Conservation (phyloP, 192 early-diverging fungal genomes). For the Backusella morwellensis region DNA sequence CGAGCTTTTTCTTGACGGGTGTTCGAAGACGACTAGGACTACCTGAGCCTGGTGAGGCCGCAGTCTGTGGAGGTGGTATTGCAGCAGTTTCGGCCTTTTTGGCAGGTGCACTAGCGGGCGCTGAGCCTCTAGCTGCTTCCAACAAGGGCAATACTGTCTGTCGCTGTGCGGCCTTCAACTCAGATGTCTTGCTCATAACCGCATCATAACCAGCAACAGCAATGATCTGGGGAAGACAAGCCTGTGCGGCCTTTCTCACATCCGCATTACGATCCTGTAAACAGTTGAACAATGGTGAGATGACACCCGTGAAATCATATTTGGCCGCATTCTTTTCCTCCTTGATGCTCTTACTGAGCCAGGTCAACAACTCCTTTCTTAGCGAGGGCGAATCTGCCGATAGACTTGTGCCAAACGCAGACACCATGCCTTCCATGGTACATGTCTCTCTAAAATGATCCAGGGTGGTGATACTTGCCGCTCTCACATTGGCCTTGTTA, state of each 20-base stretch:
- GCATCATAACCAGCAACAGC: constrained; percentile 67
- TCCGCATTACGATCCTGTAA: constrained; percentile 88
- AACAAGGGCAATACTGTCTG: constrained; percentile 74
- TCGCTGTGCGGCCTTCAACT: constrained; percentile 74
- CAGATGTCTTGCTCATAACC: constrained; percentile 68
- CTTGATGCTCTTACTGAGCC: constrained; percentile 68
- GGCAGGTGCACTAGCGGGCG: constrained; percentile 19
- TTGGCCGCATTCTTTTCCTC: constrained; percentile 12
- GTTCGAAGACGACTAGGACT: background rate
- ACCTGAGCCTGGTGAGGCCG: background rate
- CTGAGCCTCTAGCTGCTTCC: constrained; percentile 60
- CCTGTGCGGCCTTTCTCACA: constrained; percentile 84
- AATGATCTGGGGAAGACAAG: constrained; percentile 66
- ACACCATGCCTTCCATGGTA: constrained; percentile 68
- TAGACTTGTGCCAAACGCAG: constrained; percentile 63
- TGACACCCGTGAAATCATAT: constrained; percentile 19
- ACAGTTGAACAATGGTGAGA: constrained; percentile 74
- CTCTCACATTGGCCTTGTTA: constrained; percentile 87
- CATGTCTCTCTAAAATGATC: constrained; percentile 68
- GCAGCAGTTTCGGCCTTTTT: background rate
- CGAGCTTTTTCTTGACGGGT: constrained; percentile 8
- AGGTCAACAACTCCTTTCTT: constrained; percentile 85
- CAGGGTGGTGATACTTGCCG: constrained; percentile 70
- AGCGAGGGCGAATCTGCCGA: constrained; percentile 81
- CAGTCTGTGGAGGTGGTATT: background rate